phyloP scores from a whole-genome alignment of 306 rosid genomes.

The Myrica gale region DNA sequence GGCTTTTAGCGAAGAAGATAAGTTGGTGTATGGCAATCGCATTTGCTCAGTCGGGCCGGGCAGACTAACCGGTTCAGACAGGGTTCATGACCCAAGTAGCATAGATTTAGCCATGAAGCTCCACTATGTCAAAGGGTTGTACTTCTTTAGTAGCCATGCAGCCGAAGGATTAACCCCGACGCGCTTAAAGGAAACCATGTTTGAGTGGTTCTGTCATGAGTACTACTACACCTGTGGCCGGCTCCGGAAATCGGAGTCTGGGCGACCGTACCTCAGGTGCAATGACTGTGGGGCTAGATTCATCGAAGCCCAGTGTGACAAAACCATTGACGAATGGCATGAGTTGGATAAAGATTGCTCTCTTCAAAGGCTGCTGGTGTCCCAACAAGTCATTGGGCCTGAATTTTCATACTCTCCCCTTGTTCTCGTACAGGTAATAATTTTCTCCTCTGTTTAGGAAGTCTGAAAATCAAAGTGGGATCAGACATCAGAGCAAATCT shows the following conservation, averaged over 20 bases:
- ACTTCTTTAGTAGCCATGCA: conserved; percentile 46
- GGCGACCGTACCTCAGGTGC: conserved; percentile 70
- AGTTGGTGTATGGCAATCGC: conserved; percentile 39
- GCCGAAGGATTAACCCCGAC: conserved; percentile 23
- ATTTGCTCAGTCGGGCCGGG: conserved; percentile 77
- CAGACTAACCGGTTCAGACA: conserved; percentile 27
- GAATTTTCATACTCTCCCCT: conserved; percentile 73
- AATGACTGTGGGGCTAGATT: conserved; percentile 80
- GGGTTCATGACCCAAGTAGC: conserved; percentile 35
- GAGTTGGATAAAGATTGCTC: conserved; percentile 40
- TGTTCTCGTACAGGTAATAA: conserved; percentile 56
- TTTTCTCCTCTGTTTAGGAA: too few species aligned
- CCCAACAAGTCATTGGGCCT: conserved; percentile 75
- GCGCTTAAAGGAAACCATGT: conserved; percentile 47
- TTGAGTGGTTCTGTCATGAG: conserved; percentile 28
- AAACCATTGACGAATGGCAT: conserved; percentile 59
- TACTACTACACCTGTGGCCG: conserved; percentile 55
- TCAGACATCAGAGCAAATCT: too few species aligned
- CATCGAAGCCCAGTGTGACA: conserved; percentile 57
- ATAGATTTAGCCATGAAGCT: conserved; percentile 85
- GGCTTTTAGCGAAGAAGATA: conserved; percentile 37
- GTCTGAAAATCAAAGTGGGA: too few species aligned
- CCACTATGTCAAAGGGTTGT: conserved; percentile 65
- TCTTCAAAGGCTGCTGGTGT: conserved; percentile 41
- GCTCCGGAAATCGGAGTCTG: conserved; percentile 56